Percentiles rank a stretch among this genome's conserved stretches.
Evolutionary conservation across 768 basidiomycete species (phyloP).

Genomic region (Leccinum variicolor): DNA sequence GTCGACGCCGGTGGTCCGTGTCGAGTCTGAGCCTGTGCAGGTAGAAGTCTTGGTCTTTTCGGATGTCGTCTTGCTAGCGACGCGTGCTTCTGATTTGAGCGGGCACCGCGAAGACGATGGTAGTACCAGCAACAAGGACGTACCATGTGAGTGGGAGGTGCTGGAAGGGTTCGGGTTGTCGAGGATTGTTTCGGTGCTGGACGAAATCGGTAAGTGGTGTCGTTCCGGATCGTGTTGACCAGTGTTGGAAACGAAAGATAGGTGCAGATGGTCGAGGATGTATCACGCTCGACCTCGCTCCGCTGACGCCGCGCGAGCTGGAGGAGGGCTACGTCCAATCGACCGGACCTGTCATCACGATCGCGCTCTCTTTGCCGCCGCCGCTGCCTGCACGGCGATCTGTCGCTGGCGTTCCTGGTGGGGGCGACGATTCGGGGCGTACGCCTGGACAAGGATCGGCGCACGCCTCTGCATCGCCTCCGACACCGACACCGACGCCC

Average conservation of each 20-base stretch:
- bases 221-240: not conserved
- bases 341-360: slow-evolving; percentile 29
- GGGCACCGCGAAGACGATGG: not conserved
- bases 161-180: slow-evolving; percentile 46
- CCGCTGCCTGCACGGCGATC: slow-evolving; percentile 12
- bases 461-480: not conserved
- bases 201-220: slow-evolving; percentile 27
- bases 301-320: slow-evolving; percentile 40
- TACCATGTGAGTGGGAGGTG: slow-evolving; percentile 38
- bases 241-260: not conserved
- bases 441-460: not conserved
- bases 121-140: slow-evolving; percentile 15
- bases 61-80: slow-evolving; percentile 64
- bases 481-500: not conserved
- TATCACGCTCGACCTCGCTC: slow-evolving; percentile 49
- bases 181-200: slow-evolving; percentile 45
- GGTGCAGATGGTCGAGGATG: slow-evolving; percentile 25
- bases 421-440: not conserved
- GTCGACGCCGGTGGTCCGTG: slow-evolving; percentile 22
- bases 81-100: slow-evolving; percentile 14
- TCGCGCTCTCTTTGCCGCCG: slow-evolving; percentile 34
- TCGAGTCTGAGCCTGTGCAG: slow-evolving; percentile 25
- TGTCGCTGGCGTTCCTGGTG: not conserved
- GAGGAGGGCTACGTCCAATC: slow-evolving; percentile 36
- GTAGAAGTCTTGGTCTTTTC: slow-evolving; percentile 56